Conservation (phyloP, 1,284 basidiomycete species). For the Pseudozyma hubeiensis region DNA sequence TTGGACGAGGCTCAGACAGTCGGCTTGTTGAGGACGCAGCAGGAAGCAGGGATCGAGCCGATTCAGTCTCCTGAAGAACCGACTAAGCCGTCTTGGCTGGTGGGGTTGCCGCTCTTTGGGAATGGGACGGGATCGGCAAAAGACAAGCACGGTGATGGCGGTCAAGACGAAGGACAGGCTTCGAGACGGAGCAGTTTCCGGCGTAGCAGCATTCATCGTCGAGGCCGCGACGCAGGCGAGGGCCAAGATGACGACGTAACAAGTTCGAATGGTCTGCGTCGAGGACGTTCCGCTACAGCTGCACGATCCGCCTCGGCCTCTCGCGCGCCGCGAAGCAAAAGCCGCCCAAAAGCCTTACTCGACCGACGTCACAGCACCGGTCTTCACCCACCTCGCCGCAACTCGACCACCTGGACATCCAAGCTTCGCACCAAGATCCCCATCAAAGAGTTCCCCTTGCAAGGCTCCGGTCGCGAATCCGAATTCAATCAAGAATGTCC, state of each 20-base stretch:
- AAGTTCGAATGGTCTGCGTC: not conserved
- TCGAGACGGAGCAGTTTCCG: constrained; percentile 24
- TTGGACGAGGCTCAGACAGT: constrained; percentile 44
- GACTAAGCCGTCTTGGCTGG: constrained; percentile 20
- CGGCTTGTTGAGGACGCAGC: constrained; percentile 34
- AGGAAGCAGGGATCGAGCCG: constrained; percentile 41
- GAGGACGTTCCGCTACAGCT: constrained; percentile 1
- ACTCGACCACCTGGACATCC: constrained; percentile 40
- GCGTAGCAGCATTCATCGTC: constrained; percentile 4
- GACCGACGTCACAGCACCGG: constrained; percentile 2
- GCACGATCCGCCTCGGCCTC: constrained; percentile 30
- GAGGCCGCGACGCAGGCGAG: not conserved
- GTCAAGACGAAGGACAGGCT: not conserved
- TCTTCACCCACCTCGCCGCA: constrained; percentile 15
- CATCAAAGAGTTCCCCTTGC: constrained; percentile 60
- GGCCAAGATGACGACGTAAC: not conserved
- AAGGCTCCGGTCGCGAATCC: constrained; percentile 54
- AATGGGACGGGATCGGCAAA: constrained; percentile 5
- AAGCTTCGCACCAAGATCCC: constrained; percentile 49
- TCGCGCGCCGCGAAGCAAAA: constrained; percentile 20
- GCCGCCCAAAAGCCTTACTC: not conserved
- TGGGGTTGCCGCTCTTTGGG: constrained; percentile 34
- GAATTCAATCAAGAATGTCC: constrained; percentile 60
- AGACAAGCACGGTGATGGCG: not conserved
- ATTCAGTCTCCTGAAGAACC: constrained; percentile 13